These are phyloP conservation scores for Candida tetrigidarum DNA, from an alignment of 1,139 yeast species.

Conservation along the genomic window DNA sequence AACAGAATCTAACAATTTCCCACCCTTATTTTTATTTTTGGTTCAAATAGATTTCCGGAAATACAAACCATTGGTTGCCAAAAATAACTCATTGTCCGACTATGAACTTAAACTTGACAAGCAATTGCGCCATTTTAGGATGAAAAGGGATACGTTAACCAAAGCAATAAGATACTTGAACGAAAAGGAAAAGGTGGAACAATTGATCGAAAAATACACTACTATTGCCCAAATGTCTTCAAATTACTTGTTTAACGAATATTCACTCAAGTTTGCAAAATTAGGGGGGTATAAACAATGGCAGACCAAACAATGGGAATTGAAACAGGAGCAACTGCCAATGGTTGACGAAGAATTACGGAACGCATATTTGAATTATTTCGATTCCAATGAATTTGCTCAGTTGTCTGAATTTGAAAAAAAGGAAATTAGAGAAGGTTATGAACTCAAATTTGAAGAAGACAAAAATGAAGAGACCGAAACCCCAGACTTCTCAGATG, in stretches of 20 bases:
- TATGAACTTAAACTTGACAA: conserved; percentile 17
- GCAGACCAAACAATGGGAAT: conserved; percentile 16
- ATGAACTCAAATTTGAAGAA: conserved; percentile 3
- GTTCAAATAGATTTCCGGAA: conserved; percentile 2
- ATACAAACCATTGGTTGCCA: conserved; percentile 8
- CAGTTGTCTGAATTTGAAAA: conserved; percentile 17
- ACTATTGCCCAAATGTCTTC: conserved; percentile 20
- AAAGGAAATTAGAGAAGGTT: conserved; percentile 11
- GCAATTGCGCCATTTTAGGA: conserved; percentile 15
- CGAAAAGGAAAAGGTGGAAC: conserved; percentile 14
- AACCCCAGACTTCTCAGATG: conserved; percentile 13
- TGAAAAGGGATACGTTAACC: conserved; percentile 16
- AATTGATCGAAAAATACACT: conserved; percentile 20
- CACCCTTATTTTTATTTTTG: not conserved
- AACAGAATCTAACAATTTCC: not conserved
- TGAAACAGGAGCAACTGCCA: conserved; percentile 4
- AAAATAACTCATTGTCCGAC: not conserved
- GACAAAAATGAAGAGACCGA: conserved; percentile 3
- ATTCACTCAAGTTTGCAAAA: conserved; percentile 17
- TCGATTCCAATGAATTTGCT: conserved; percentile 18
- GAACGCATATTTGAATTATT: conserved; percentile 12
- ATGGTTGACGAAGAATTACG: conserved; percentile 11
- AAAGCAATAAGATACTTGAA: conserved; percentile 19
- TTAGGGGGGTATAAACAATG: conserved; percentile 20
- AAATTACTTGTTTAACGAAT: conserved; percentile 20